Conservation (phyloP, 345 rosid species). For the Boechera stricta region DNA sequence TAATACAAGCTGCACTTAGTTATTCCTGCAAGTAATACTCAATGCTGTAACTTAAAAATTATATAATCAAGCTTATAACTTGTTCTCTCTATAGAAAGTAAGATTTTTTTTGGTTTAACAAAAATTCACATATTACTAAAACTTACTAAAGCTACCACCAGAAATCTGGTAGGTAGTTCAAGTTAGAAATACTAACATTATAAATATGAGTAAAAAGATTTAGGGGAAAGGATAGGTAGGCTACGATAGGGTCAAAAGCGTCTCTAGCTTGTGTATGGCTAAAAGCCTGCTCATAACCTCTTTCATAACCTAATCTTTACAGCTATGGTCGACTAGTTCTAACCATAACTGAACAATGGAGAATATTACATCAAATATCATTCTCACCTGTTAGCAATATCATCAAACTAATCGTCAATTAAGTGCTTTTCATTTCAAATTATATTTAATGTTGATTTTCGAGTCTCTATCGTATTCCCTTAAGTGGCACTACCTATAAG, state of each 20-base stretch:
- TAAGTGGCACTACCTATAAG: slow-evolving; percentile 12
- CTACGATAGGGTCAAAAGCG: background rate
- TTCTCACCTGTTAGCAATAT: background rate
- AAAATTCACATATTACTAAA: slow-evolving; percentile 12
- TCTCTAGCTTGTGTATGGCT: background rate
- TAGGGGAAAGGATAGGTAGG: slow-evolving; percentile 1
- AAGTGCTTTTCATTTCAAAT: slow-evolving; percentile 5
- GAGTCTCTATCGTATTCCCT: background rate
- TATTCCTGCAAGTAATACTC: slow-evolving; percentile 21
- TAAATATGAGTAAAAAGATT: slow-evolving; percentile 13
- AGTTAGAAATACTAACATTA: slow-evolving; percentile 16
- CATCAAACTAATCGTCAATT: background rate
- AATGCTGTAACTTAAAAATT: background rate
- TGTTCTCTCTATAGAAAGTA: slow-evolving; percentile 8
- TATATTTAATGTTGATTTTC: slow-evolving; percentile 10
- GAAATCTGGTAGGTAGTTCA: slow-evolving; percentile 13
- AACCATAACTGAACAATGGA: slow-evolving; percentile 23
- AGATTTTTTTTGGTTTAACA: slow-evolving; percentile 4
- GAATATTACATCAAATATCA: slow-evolving; percentile 1
- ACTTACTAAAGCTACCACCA: slow-evolving; percentile 30
- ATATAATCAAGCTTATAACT: slow-evolving; percentile 20
- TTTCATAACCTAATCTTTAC: background rate
- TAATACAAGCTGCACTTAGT: slow-evolving; percentile 18
- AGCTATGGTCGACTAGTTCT: slow-evolving; percentile 13
- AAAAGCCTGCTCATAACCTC: slow-evolving; percentile 12